These are phyloP conservation scores for Tritrichomonas foetus DNA, from an alignment of 208 protist species.

Conservation along the genomic window DNA sequence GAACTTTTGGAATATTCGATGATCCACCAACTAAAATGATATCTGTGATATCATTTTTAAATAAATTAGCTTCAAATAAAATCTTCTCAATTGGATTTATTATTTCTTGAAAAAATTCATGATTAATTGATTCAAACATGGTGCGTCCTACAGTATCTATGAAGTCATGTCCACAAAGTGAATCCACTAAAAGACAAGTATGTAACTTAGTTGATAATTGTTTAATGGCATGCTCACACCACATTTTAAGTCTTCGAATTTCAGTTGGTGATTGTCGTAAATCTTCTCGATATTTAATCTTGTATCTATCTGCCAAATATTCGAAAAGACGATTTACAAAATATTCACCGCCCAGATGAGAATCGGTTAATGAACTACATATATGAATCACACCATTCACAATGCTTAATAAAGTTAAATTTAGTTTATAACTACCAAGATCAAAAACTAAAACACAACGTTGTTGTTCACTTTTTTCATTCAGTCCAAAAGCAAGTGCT, in stretches of 20 bases:
- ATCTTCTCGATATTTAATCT: slow-evolving; percentile 72
- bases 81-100: slow-evolving; percentile 77
- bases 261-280: slow-evolving; percentile 61
- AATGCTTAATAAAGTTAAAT: slow-evolving; percentile 96
- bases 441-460: slow-evolving; percentile 59
- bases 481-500: slow-evolving; percentile 92
- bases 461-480: slow-evolving; percentile 63
- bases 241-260: slow-evolving; percentile 66
- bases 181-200: slow-evolving; percentile 82
- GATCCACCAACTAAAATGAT: slow-evolving; percentile 83
- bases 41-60: slow-evolving; percentile 78
- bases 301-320: slow-evolving; percentile 90
- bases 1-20: slow-evolving; percentile 89
- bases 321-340: slow-evolving; percentile 83
- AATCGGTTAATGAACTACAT: slow-evolving; percentile 78
- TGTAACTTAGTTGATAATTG: slow-evolving; percentile 54
- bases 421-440: slow-evolving; percentile 66
- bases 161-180: slow-evolving; percentile 90
- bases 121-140: slow-evolving; percentile 92
- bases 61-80: slow-evolving; percentile 78
- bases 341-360: slow-evolving; percentile 84
- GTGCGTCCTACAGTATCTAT: slow-evolving; percentile 80
- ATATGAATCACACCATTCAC: slow-evolving; percentile 89
- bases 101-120: slow-evolving; percentile 88
- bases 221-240: slow-evolving; percentile 82